A percentile compares a stretch with the other conserved stretches of the same genome.
phyloP scores from a whole-genome alignment of 768 basidiomycete genomes.

The Daedaleopsis sinensis region DNA sequence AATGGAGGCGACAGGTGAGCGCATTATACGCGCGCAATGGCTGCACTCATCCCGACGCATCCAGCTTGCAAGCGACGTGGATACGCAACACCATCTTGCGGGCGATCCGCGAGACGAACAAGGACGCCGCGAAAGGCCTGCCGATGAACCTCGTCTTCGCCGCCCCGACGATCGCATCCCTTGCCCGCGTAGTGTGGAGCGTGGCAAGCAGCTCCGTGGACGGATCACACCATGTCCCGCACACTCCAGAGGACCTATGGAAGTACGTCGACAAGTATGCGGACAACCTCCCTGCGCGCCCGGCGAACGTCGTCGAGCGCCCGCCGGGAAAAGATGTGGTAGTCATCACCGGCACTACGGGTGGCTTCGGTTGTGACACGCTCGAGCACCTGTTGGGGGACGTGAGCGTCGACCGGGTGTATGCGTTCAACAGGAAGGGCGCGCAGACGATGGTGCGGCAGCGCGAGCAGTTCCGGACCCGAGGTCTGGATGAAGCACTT shows the following conservation, averaged over 20 bases:
- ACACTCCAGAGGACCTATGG: constrained; percentile 7
- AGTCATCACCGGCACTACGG: constrained; percentile 39
- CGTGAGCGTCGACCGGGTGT: constrained; percentile 24
- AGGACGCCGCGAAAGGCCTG: constrained; percentile 24
- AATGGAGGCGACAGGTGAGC: constrained; percentile 43
- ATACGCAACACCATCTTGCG: constrained; percentile 36
- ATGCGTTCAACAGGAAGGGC: constrained; percentile 29
- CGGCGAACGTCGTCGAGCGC: neutral
- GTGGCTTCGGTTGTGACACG: constrained; percentile 33
- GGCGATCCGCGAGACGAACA: constrained; percentile 30
- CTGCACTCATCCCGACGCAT: neutral
- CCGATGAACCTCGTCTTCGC: constrained; percentile 38
- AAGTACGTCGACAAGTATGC: constrained; percentile 13
- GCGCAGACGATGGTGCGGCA: constrained; percentile 20
- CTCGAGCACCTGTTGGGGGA: constrained; percentile 27
- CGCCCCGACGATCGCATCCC: constrained; percentile 42
- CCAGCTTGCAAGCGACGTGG: constrained; percentile 36
- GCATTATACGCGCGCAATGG: neutral
- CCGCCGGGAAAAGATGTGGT: constrained; percentile 25
- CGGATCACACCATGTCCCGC: constrained; percentile 13
- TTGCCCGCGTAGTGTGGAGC: constrained; percentile 19
- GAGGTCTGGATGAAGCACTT: constrained; percentile 1
- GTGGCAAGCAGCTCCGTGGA: neutral
- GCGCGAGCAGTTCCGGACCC: constrained; percentile 1
- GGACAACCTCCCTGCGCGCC: constrained; percentile 5